Conservation (phyloP, 2,329 filamentous ascomycete genomes). For the Ophiostoma ulmi region DNA sequence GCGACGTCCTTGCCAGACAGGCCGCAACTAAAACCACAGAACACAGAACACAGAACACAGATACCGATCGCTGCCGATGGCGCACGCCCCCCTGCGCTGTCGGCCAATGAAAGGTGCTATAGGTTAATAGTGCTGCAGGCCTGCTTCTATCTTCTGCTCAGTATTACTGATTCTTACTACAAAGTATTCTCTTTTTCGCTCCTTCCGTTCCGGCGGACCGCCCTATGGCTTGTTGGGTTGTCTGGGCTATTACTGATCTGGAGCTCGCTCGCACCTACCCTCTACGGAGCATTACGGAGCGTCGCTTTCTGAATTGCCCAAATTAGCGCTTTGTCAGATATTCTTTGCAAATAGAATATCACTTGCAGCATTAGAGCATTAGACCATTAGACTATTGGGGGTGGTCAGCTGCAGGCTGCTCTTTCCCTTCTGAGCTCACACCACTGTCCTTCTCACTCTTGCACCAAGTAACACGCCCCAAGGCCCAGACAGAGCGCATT, state of each 20-base stretch:
- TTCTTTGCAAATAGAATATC: background rate
- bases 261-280: background rate
- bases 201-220: background rate
- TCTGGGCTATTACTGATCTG: background rate
- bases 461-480: conserved; percentile 6
- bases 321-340: background rate
- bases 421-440: conserved; percentile 2
- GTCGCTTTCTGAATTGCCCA: background rate
- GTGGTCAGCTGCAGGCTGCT: conserved; percentile 3
- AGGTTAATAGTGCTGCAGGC: background rate
- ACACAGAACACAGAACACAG: background rate
- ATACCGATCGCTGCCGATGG: conserved; percentile 15
- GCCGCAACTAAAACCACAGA: background rate
- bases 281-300: background rate
- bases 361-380: background rate
- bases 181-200: background rate
- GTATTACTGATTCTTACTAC: background rate
- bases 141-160: background rate
- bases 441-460: background rate
- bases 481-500: background rate
- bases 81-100: conserved; percentile 17
- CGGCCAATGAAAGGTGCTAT: conserved; percentile 25
- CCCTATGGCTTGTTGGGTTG: background rate
- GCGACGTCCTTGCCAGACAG: background rate
- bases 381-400: no score